Conservation (phyloP, 345 rosid genomes). For the Psidium guajava region DNA sequence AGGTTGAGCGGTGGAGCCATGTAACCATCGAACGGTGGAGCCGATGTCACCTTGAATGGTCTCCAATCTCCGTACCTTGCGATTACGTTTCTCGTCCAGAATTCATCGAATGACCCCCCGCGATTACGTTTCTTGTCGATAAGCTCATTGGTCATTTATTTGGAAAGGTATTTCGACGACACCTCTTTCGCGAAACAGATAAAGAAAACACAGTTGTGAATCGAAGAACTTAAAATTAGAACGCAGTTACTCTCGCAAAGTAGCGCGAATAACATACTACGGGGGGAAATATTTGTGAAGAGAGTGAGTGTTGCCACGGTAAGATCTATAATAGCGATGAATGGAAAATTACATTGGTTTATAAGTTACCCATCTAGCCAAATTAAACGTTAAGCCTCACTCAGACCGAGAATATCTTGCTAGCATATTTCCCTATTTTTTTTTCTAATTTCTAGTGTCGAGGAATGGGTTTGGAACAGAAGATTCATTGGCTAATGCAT, state of each 20-base stretch:
- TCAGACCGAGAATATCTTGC: fast-evolving
- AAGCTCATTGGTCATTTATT: not conserved
- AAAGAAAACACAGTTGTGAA: not conserved
- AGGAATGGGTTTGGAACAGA: no score
- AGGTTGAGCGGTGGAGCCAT: no score
- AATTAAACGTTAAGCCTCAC: not conserved
- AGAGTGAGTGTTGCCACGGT: not conserved
- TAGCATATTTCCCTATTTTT: no score
- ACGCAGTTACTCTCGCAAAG: not conserved
- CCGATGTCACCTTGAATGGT: not conserved
- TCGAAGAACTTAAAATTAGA: not conserved
- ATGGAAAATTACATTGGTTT: not conserved
- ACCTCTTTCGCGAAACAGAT: not conserved
- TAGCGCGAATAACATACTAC: not conserved
- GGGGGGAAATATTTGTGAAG: not conserved
- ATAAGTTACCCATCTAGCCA: not conserved
- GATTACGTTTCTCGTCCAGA: not conserved
- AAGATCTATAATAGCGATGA: not conserved
- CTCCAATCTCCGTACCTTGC: not conserved
- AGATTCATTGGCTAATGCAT: no score
- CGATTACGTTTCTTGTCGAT: not conserved
- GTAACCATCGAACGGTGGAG: not conserved
- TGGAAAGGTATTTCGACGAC: not conserved
- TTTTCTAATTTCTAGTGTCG: no score
- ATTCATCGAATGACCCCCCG: not conserved